phyloP scores from a whole-genome alignment of 2,329 filamentous ascomycete species.

The Fusarium secorum region DNA sequence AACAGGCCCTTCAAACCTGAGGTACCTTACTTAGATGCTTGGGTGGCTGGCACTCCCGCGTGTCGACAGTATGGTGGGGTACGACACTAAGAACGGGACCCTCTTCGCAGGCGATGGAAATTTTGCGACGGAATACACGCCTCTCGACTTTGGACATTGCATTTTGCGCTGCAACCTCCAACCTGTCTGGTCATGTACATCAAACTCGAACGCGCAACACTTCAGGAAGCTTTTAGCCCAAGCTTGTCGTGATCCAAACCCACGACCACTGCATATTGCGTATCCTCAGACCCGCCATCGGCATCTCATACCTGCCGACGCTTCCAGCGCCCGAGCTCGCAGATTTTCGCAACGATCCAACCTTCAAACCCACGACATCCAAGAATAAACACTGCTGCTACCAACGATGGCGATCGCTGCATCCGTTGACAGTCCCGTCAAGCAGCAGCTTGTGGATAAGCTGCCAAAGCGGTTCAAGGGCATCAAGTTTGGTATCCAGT shows the following conservation, averaged over 20 bases:
- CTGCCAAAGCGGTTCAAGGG: conserved; percentile 91
- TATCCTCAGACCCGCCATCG: neutral
- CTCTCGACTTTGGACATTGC: conserved; percentile 1
- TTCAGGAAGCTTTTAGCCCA: conserved; percentile 1
- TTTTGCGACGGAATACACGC: conserved; percentile 34
- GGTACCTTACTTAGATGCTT: neutral
- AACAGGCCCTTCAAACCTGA: neutral
- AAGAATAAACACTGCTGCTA: neutral
- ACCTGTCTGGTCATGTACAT: conserved; percentile 33
- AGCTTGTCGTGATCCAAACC: conserved; percentile 25
- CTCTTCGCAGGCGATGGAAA: conserved; percentile 32
- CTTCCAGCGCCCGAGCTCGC: neutral
- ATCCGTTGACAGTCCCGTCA: conserved; percentile 57
- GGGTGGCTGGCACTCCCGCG: conserved; percentile 20
- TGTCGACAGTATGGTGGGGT: conserved; percentile 41
- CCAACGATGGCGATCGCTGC: conserved; percentile 20
- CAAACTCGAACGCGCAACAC: conserved; percentile 1
- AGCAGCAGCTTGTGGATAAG: conserved; percentile 89
- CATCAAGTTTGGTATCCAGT: conserved; percentile 94
- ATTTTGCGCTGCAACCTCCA: conserved; percentile 1
- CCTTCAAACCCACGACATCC: neutral
- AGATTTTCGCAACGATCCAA: neutral
- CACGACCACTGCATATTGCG: neutral
- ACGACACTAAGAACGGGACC: conserved; percentile 33
- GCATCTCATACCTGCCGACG: neutral